Percentiles rank a stretch among this genome's conserved stretches.
Conservation (phyloP, 257 asterid species). For the Plantago ovata region DNA sequence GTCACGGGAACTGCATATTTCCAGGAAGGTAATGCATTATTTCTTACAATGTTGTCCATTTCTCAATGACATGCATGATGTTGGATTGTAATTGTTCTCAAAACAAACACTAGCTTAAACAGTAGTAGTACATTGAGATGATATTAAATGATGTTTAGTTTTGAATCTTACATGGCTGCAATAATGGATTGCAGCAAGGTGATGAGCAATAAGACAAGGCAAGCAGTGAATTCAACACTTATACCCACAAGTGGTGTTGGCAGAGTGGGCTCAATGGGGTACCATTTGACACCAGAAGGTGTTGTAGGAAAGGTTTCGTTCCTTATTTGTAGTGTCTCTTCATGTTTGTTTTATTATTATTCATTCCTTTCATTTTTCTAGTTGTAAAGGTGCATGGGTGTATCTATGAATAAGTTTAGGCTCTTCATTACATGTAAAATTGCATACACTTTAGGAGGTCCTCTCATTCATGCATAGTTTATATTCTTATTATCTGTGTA, state of each 20-base stretch:
- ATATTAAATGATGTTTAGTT: background rate
- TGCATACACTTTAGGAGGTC: conserved; percentile 5
- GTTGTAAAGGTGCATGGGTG: conserved; percentile 37
- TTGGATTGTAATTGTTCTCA: too few relatives aligned
- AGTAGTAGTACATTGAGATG: too few relatives aligned
- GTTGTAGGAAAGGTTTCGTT: conserved; percentile 21
- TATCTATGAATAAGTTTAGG: conserved; percentile 17
- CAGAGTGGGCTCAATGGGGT: conserved; percentile 31
- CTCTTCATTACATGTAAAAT: conserved; percentile 17
- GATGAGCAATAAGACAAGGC: conserved; percentile 51
- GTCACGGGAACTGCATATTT: conserved; percentile 87
- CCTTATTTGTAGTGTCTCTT: conserved; percentile 25
- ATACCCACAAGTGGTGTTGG: conserved; percentile 46
- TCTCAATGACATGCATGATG: background rate
- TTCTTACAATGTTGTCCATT: conserved; percentile 30
- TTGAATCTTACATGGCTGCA: background rate
- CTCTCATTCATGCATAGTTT: background rate
- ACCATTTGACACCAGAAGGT: conserved; percentile 26
- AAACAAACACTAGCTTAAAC: too few relatives aligned
- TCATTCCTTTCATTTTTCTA: conserved; percentile 46
- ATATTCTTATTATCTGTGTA: too few relatives aligned
- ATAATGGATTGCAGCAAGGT: conserved; percentile 58
- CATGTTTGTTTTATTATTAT: conserved; percentile 42
- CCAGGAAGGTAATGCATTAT: conserved; percentile 85
- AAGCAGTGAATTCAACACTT: conserved; percentile 64